Conservation (phyloP, 495 filamentous ascomycete species). For the Aspergillus egyptiacus region DNA sequence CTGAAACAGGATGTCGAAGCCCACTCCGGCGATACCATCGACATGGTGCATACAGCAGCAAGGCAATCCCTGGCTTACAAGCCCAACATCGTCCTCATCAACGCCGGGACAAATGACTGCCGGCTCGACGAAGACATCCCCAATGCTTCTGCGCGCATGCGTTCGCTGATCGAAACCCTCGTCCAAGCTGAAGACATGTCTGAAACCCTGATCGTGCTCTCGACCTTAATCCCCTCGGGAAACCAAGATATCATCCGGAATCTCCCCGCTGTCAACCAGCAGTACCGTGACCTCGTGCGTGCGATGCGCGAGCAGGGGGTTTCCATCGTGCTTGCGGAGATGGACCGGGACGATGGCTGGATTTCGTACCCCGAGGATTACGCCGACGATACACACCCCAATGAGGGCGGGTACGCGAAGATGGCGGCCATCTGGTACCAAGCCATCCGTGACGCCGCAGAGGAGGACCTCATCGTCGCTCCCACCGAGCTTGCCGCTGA, state of each 20-base stretch:
- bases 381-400: slow-evolving; percentile 1
- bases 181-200: slow-evolving; percentile 23
- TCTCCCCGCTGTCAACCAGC: slow-evolving; percentile 32
- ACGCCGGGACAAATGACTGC: slow-evolving; percentile 47
- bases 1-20: slow-evolving; percentile 40
- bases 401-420: slow-evolving; percentile 1
- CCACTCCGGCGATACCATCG: slow-evolving; percentile 41
- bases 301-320: slow-evolving; percentile 22
- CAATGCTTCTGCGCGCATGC: slow-evolving; percentile 24
- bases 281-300: slow-evolving; percentile 27
- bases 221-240: slow-evolving; percentile 40
- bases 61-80: slow-evolving; percentile 24
- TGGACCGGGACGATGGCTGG: slow-evolving; percentile 22
- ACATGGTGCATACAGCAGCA: slow-evolving; percentile 33
- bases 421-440: slow-evolving; percentile 2
- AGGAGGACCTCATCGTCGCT: not conserved
- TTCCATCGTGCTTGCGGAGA: slow-evolving; percentile 43
- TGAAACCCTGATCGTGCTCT: slow-evolving; percentile 41
- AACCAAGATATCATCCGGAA: not conserved
- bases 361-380: not conserved
- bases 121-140: slow-evolving; percentile 25
- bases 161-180: slow-evolving; percentile 30
- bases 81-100: slow-evolving; percentile 46
- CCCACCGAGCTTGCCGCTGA: too few species aligned
- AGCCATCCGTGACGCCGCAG: not conserved